Evolutionary conservation across 208 protist species (phyloP).

Genomic region (Crithidia fasciculata): DNA sequence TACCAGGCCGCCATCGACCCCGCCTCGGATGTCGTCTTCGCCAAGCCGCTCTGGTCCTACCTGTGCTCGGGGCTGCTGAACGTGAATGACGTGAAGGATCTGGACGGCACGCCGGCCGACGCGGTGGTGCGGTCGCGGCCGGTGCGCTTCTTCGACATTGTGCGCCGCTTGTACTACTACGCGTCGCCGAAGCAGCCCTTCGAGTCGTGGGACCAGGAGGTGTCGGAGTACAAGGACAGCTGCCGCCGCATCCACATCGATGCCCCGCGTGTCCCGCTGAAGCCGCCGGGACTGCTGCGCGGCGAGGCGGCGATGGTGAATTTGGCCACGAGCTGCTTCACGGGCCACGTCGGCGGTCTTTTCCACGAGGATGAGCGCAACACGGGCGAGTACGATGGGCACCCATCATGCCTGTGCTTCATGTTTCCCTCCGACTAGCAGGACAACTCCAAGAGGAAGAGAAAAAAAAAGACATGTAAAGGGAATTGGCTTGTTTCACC

Average conservation of each 20-base stretch:
- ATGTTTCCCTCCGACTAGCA: slow-evolving; percentile 39
- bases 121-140: slow-evolving; percentile 18
- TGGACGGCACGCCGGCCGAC: slow-evolving; percentile 4
- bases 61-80: slow-evolving; percentile 59
- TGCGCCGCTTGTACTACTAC: slow-evolving; percentile 53
- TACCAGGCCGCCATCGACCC: slow-evolving; percentile 59
- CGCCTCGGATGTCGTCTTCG: slow-evolving; percentile 69
- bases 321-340: slow-evolving; percentile 54
- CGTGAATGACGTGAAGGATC: slow-evolving; percentile 14
- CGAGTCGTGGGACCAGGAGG: slow-evolving; percentile 65
- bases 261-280: slow-evolving; percentile 24
- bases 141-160: slow-evolving; percentile 66
- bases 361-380: slow-evolving; percentile 30
- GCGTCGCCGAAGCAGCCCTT: slow-evolving; percentile 55
- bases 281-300: slow-evolving; percentile 30
- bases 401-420: slow-evolving; percentile 40
- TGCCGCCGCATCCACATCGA: slow-evolving; percentile 66
- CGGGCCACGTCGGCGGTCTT: slow-evolving; percentile 31
- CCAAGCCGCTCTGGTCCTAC: slow-evolving; percentile 71
- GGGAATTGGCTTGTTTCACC: not conserved
- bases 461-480: slow-evolving; percentile 1
- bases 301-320: slow-evolving; percentile 47
- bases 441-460: not conserved
- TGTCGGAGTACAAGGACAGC: slow-evolving; percentile 78
- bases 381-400: slow-evolving; percentile 27